Evolutionary conservation across 768 basidiomycete genomes (phyloP), one percentile per base, ranked within the genome.

Genomic region (Russula griseocarnosa): DNA sequence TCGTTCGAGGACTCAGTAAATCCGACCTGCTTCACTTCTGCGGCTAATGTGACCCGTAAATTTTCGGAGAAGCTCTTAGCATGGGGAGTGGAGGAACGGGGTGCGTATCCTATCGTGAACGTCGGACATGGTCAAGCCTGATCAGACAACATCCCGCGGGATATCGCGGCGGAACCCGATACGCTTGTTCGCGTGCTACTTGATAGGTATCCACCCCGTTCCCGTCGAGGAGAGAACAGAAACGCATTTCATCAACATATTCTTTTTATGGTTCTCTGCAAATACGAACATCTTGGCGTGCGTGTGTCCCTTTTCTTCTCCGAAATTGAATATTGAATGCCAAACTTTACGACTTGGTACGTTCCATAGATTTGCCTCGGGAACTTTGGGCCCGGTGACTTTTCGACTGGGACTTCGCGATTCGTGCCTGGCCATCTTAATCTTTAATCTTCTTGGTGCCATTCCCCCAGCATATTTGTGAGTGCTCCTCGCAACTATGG

Each of bases 401-500:
- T 82, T 76, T 66, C 76, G 74, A 11, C 75, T 82, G 22, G 74
- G 76, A 6, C 72, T 80, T 44, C 74, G 78, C 50, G 77, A 80
- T 69, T 77, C 80, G 10, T 78, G 76, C 58, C 70, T 81, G 16
- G 72, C 77, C 49, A 80, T 81, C 65, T 65, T 79, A 10, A 77
- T 79, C 70, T 78, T 79, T 74, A 81, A 80, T 62, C 26, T 79
- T 22, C 68, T 82, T 13, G 76, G 77, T 38, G 75, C 74, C 58
- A 67, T 74, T 3, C 70, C 76, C 0, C 81, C 81, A 7, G 75
- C 79, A 0, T 81, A 81, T 67, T 71, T 81, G 78, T 78, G 54
- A 59, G 75, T 69, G n/a, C 53, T 20, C 42, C n/a, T 22, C n/a
- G 2, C 24, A 1, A 24, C n/a, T n/a, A n/a, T n/a, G 11, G 11